Conservation (phyloP, 2,329 filamentous ascomycete genomes). For the Nemania diffusa region DNA sequence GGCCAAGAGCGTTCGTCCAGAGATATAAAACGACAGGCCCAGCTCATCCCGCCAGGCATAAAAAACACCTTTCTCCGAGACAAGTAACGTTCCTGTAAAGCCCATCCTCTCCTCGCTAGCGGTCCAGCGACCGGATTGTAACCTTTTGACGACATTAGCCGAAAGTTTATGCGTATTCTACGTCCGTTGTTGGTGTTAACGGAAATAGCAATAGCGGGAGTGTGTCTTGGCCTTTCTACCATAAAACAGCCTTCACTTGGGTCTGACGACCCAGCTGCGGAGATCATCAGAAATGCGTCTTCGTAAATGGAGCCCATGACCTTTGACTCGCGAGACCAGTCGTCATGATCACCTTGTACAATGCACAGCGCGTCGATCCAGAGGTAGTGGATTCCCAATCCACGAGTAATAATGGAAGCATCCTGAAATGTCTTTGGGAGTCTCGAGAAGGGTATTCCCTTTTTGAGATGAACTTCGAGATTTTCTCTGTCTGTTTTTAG, state of each 20-base stretch:
- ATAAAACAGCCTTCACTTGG: not conserved
- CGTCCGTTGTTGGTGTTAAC: not conserved
- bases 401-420: not conserved
- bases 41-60: not conserved
- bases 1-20: not conserved
- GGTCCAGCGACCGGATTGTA: not conserved
- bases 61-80: not conserved
- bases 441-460: not conserved
- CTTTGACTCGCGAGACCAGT: not conserved
- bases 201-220: not conserved
- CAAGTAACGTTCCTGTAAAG: not conserved
- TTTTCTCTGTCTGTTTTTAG: not conserved
- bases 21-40: not conserved
- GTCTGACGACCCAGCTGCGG: not conserved
- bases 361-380: constrained; percentile 10
- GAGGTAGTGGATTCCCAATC: constrained; percentile 11
- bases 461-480: not conserved
- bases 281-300: not conserved
- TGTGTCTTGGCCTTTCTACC: not conserved
- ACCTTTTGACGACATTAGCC: not conserved
- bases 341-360: not conserved
- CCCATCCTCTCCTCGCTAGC: not conserved
- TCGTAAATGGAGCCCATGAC: not conserved
- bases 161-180: not conserved
- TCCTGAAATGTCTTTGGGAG: not conserved